A percentile compares a stretch with the other conserved stretches of the same genome.
These are phyloP conservation scores for Phycomyces nitens DNA, from an alignment of 192 early-diverging fungal species.

Conservation along the genomic window DNA sequence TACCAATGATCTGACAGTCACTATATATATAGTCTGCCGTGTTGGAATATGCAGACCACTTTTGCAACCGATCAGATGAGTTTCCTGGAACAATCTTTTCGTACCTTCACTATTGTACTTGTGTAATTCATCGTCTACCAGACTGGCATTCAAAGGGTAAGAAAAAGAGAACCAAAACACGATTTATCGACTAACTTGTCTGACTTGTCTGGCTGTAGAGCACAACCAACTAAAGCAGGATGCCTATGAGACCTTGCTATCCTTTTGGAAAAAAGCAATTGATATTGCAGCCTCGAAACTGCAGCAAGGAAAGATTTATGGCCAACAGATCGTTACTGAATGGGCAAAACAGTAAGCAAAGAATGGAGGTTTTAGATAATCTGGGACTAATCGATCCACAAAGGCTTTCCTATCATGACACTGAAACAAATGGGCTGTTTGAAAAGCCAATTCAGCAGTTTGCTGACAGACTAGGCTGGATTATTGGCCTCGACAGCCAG, in stretches of 20 bases:
- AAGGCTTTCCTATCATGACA: conserved; percentile 57
- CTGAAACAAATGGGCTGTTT: conserved; percentile 57
- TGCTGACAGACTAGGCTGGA: conserved; percentile 62
- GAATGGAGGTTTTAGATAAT: too few species aligned
- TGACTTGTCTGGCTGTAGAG: too few species aligned
- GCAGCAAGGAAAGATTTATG: conserved; percentile 82
- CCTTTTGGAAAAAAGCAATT: conserved; percentile 77
- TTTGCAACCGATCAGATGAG: conserved; percentile 69
- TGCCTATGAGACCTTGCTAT: conserved; percentile 65
- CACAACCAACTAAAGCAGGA: conserved; percentile 17
- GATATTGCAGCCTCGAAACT: conserved; percentile 68
- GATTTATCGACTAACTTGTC: too few species aligned
- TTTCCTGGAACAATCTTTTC: conserved; percentile 74
- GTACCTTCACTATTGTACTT: conserved; percentile 74
- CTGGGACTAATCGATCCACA: too few species aligned
- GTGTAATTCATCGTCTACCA: conserved; percentile 71
- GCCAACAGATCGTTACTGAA: conserved; percentile 73
- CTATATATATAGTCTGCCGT: conserved; percentile 52
- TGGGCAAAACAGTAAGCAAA: conserved; percentile 71
- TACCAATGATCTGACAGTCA: neutral
- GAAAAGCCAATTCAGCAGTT: conserved; percentile 59
- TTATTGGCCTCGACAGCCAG: conserved; percentile 53
- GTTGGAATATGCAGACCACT: conserved; percentile 71
- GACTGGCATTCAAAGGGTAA: conserved; percentile 60
- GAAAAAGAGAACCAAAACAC: too few species aligned